Evolutionary conservation across 148 eudicot genomes (phyloP).

Genomic region (Dysphania ambrosioides): DNA sequence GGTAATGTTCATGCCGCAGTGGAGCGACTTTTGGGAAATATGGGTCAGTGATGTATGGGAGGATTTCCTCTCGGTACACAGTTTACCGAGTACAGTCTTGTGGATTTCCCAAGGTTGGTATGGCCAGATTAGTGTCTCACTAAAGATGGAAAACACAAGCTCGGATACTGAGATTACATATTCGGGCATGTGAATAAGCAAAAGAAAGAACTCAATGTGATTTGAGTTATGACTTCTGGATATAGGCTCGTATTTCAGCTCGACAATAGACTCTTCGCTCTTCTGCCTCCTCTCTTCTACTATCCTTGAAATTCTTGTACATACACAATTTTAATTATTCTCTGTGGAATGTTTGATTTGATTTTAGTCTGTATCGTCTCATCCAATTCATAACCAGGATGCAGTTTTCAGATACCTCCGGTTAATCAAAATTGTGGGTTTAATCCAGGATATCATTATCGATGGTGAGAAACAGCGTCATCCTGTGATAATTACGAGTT

Average conservation of each 20-base stretch:
- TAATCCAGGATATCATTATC: neutral
- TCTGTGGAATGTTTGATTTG: conserved; percentile 32
- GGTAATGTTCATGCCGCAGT: conserved; percentile 98
- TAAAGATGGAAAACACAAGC: conserved; percentile 30
- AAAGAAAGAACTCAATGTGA: conserved; percentile 14
- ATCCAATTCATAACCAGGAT: conserved; percentile 4
- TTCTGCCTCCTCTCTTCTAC: neutral
- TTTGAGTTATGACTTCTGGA: conserved; percentile 31
- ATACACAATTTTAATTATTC: conserved; percentile 35
- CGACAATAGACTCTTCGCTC: conserved; percentile 19
- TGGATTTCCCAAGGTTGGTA: conserved; percentile 31
- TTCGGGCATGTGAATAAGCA: conserved; percentile 39
- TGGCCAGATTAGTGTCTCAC: conserved; percentile 28
- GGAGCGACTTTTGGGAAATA: conserved; percentile 75
- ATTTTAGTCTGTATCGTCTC: conserved; percentile 11
- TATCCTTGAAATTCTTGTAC: conserved; percentile 31
- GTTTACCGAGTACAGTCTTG: conserved; percentile 14
- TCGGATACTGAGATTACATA: conserved; percentile 25
- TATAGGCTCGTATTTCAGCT: conserved; percentile 31
- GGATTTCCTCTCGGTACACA: neutral
- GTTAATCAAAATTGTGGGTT: too few relatives aligned
- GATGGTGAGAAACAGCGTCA: conserved; percentile 9
- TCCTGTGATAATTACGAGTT: neutral
- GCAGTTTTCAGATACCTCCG: neutral
- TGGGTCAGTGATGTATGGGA: conserved; percentile 46